Evolutionary conservation across 2,329 filamentous ascomycete species (phyloP).

Genomic region (Gremmenia infestans): DNA sequence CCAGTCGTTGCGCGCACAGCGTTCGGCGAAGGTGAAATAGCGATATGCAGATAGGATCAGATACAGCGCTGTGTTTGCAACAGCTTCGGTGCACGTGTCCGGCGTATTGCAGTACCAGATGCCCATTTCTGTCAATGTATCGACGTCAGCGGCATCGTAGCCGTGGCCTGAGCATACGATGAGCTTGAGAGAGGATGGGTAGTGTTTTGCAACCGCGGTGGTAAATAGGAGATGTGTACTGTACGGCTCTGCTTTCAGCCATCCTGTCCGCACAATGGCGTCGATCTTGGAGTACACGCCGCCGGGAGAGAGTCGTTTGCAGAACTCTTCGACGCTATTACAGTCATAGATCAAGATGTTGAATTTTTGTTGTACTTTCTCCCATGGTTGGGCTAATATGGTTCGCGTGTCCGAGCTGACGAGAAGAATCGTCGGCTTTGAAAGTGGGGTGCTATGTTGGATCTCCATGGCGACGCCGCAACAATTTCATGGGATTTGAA

Average conservation of each 20-base stretch:
- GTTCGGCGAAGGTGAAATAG: slow-evolving; percentile 24
- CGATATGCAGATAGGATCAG: slow-evolving; percentile 25
- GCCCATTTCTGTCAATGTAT: slow-evolving; percentile 20
- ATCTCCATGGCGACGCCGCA: background rate
- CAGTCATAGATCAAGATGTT: slow-evolving; percentile 26
- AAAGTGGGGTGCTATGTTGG: background rate
- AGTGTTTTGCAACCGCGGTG: slow-evolving; percentile 18
- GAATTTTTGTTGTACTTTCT: slow-evolving; percentile 11
- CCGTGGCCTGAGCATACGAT: slow-evolving; percentile 29
- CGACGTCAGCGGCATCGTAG: slow-evolving; percentile 28
- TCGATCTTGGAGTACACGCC: slow-evolving; percentile 27
- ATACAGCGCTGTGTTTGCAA: slow-evolving; percentile 28
- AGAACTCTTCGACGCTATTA: slow-evolving; percentile 20
- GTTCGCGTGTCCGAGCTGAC: slow-evolving; percentile 2
- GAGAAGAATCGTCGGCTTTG: slow-evolving; percentile 3
- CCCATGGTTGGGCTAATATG: background rate
- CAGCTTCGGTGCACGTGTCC: slow-evolving; percentile 27
- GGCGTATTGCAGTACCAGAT: slow-evolving; percentile 31
- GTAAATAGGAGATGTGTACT: slow-evolving; percentile 27
- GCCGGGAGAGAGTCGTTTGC: slow-evolving; percentile 25
- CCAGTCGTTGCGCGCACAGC: slow-evolving; percentile 20
- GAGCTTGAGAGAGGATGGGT: slow-evolving; percentile 19
- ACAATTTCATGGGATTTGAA: background rate
- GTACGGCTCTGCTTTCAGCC: slow-evolving; percentile 31
- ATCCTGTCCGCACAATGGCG: slow-evolving; percentile 31